Base-by-base conservation (phyloP, 768 basidiomycete species). In the Strobilomyces confusus region DNA sequence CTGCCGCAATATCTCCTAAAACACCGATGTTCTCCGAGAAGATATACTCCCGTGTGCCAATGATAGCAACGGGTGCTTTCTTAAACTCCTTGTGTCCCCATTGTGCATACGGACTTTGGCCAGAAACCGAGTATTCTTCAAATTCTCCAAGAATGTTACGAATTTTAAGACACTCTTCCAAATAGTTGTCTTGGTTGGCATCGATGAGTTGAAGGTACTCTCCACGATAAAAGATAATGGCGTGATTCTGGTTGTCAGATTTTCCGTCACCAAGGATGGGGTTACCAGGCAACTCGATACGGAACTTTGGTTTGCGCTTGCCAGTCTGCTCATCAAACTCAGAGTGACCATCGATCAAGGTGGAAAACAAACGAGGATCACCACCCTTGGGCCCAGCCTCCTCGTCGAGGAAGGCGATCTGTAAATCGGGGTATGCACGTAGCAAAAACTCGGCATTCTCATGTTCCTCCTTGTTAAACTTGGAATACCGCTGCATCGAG, bases 1-100 rank as follows among this genome's bases (percentile, higher is more conserved):
- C 97, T 54, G 97, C 97, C 44, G 97, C 97, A 58, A 99, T 93
- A 70, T 99, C 97, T 71, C 97, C 97, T 55, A 99, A 80, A 33
- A 99, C 92, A 77, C 97, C 97, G 62, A 98, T 98, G 69, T 98
- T 98, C 77, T 98, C 97, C 48, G 97, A 98, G 77, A 99, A 99
- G 67, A 99, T 98, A 74, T 99, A 99, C 75, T 99, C 97, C 70
- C 97, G 86, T 6, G 97, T 97, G 64, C 97, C 97, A 58, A 99
- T 83, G 68, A 99, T 99, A 29, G 97, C 97, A 53, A 99, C 93
- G 19, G 95, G 97, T 23, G 87, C 75, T 66, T 85, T 91, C 55
- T 75, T 77, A 72, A 97, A 95, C 66, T 97, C 92, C 71, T 95
- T 90, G 72, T 94, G 91, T 19, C 90, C 91, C 87, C 91, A 93